These are phyloP conservation scores for Xerocomus minutiporus DNA, from an alignment of 1,284 basidiomycete genomes.

Conservation along the genomic window DNA sequence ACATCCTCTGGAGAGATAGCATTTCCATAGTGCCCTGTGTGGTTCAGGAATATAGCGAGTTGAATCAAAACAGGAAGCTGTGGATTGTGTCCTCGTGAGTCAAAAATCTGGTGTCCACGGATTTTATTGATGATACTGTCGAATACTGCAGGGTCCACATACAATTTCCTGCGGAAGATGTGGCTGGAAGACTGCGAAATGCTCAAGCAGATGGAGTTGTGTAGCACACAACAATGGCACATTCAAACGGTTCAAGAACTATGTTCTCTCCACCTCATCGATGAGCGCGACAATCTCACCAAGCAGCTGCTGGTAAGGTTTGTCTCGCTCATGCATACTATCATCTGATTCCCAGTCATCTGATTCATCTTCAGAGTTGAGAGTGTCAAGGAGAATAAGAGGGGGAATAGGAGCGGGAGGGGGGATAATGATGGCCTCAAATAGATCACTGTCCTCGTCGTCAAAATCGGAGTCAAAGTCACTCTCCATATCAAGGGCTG, in stretches of 20 bases:
- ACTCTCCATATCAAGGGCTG: no score
- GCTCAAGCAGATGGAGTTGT: not conserved
- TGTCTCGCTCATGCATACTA: no score
- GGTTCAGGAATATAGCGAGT: constrained; percentile 18
- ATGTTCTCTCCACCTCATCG: not conserved
- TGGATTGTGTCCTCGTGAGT: constrained; percentile 18
- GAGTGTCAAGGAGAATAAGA: no score
- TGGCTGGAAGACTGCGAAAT: not conserved
- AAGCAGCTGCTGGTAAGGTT: not conserved
- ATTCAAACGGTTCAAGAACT: not conserved
- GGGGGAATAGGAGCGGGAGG: no score
- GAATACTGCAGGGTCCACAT: not conserved
- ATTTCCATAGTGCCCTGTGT: constrained; percentile 2
- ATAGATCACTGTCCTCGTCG: no score
- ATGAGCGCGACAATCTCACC: not conserved
- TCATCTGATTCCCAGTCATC: no score
- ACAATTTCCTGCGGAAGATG: not conserved
- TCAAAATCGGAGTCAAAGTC: no score
- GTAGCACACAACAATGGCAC: not conserved
- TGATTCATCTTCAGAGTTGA: no score
- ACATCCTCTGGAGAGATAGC: constrained; percentile 16
- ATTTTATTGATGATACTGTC: constrained; percentile 1
- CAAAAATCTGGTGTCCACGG: not conserved
- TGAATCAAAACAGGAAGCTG: constrained; percentile 35
- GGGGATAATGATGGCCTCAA: no score